phyloP scores from a whole-genome alignment of 2,329 filamentous ascomycete species.

The Mycogone perniciosa region DNA sequence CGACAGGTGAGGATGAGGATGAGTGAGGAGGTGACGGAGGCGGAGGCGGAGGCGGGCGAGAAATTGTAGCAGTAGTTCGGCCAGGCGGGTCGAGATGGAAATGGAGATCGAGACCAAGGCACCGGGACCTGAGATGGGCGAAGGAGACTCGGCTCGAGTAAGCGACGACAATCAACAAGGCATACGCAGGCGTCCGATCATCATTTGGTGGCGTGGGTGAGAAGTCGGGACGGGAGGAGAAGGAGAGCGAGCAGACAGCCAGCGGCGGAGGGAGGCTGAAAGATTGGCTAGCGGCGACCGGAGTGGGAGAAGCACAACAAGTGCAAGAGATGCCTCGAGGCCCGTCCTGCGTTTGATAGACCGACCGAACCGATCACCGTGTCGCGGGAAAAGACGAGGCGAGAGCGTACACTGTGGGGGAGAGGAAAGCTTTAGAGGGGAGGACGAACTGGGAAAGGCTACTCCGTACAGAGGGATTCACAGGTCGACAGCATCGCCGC shows the following conservation, averaged over 20 bases:
- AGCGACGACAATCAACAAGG: constrained; percentile 10
- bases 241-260: neutral
- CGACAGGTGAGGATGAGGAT: neutral
- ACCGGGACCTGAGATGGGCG: constrained; percentile 8
- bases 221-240: neutral
- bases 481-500: neutral
- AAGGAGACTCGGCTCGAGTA: constrained; percentile 10
- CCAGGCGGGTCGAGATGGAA: neutral
- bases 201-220: constrained; percentile 5
- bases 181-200: constrained; percentile 4
- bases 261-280: neutral
- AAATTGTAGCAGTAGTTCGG: constrained; percentile 4
- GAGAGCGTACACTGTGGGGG: neutral
- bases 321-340: neutral
- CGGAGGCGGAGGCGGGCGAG: neutral
- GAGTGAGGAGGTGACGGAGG: neutral
- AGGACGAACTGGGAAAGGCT: neutral
- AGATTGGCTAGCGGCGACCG: neutral
- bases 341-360: neutral
- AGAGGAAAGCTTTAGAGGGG: neutral
- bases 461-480: neutral
- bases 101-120: constrained; percentile 4
- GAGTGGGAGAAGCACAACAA: neutral
- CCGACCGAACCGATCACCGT: neutral
- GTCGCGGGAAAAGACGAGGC: neutral